Evolutionary conservation across 73 alveolate species (phyloP), one percentile per base, ranked within the genome.

Genomic region (Paramecium sexaurelia): DNA sequence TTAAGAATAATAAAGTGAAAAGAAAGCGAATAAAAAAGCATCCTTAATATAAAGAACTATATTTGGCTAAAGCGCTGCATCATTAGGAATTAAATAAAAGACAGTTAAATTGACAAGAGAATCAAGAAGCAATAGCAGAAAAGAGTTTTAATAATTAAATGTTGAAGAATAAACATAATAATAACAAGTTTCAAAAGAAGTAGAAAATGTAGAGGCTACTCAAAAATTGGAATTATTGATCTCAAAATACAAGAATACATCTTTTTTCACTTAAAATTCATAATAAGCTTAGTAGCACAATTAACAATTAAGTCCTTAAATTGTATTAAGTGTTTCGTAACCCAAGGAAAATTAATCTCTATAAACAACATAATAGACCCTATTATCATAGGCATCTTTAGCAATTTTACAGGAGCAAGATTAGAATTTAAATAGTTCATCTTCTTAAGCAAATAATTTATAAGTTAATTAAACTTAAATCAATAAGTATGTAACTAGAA

Each of bases 61-160:
- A 41, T 36, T 75, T 36, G 69, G 69, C 8, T 39, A 22, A n/a
- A 75, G 68, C 20, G 39, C 89, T 13, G 57, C 57, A 10, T 45
- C 57, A 8, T 75, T 75, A 24, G 69, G 66, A 35, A 75, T 75
- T 29, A 75, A 75, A 75, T 75, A 75, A 29, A 75, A 75, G 37
- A 75, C 89, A 33, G 89, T 75, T 19, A 75, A 75, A 39, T 39
- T 75, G 36, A 75, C 89, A 36, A 75, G 68, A 39, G 71, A 75
- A 33, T 39, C 71, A 17, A 75, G 89, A 75, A 75, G 68, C 7
- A 20, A 55, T 19, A 75, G 89, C 11, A 75, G 37, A 41, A 36
- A 75, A 29, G 89, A 75, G 7, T 20, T 36, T n/a, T 24, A 68
- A 29, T 24, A 24, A 27, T 8, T 56, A 56, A 27, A 4, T 56